Evolutionary conservation across 2,329 filamentous ascomycete genomes (phyloP).

Genomic region (Trichoderma sp.): DNA sequence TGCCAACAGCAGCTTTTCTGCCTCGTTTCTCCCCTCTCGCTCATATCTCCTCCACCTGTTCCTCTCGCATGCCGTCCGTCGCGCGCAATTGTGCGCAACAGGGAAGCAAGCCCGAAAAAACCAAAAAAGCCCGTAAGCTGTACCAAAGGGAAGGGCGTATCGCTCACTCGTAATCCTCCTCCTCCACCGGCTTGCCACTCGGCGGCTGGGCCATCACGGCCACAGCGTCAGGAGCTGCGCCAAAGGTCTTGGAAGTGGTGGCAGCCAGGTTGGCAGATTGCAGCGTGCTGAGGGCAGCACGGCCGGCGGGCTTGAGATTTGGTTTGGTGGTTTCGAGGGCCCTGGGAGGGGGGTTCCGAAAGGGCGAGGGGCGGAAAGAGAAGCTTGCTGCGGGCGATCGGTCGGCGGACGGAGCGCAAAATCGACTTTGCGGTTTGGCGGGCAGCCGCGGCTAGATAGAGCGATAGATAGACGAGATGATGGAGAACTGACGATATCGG

Average conservation of each 20-base stretch:
- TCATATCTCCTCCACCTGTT: not conserved
- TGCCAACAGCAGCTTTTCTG: too few species aligned
- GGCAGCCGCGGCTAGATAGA: conserved; percentile 11
- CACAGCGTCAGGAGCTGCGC: conserved; percentile 67
- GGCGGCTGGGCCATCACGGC: conserved; percentile 72
- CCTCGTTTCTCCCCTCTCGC: too few species aligned
- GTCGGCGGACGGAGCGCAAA: conserved; percentile 16
- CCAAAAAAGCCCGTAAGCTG: not conserved
- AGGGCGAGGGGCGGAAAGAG: not conserved
- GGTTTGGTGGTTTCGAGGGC: not conserved
- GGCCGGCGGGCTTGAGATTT: conserved; percentile 9
- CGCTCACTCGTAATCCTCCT: conserved; percentile 63
- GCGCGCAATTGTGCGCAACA: not conserved
- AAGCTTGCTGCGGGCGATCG: conserved; percentile 17
- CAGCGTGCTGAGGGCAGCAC: conserved; percentile 16
- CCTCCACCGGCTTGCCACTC: conserved; percentile 57
- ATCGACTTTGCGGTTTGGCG: conserved; percentile 5
- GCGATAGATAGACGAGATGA: not conserved
- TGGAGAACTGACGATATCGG: conserved; percentile 1
- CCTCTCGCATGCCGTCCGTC: not conserved
- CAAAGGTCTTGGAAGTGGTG: conserved; percentile 62
- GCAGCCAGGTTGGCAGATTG: conserved; percentile 61
- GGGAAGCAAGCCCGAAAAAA: not conserved
- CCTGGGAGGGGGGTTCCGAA: not conserved
- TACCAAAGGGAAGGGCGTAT: not conserved